phyloP scores from a whole-genome alignment of 208 protist species.

The Crithidia thermophila region DNA sequence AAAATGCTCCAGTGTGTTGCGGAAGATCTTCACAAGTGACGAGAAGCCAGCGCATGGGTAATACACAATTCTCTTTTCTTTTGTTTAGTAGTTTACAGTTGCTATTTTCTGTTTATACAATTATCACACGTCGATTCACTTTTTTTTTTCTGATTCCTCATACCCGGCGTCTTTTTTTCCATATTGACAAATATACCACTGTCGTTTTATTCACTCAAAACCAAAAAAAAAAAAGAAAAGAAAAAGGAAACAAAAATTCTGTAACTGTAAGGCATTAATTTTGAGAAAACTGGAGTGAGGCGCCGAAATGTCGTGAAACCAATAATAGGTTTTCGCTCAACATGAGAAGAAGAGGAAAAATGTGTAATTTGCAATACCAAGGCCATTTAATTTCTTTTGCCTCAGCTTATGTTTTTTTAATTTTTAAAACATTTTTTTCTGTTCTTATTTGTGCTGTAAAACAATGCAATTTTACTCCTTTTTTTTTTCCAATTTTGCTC shows the following conservation, averaged over 20 bases:
- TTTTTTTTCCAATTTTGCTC: not conserved
- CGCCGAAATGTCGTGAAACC: no score
- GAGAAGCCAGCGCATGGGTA: slow-evolving; percentile 6
- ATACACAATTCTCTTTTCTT: slow-evolving; percentile 2
- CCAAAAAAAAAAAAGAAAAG: not conserved
- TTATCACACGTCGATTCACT: no score
- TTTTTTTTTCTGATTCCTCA: slow-evolving; percentile 1
- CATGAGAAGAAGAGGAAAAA: no score
- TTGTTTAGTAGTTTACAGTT: not conserved
- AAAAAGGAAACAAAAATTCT: not conserved
- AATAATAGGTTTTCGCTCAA: no score
- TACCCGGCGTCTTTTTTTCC: not conserved
- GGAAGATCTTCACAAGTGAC: slow-evolving; percentile 26
- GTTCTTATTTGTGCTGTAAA: no score
- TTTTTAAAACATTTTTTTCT: no score
- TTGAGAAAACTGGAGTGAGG: no score
- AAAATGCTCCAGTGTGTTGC: slow-evolving; percentile 31
- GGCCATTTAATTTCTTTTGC: not conserved
- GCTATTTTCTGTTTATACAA: no score
- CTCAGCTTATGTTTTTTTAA: not conserved
- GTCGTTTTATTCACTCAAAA: not conserved
- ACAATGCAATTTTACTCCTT: no score
- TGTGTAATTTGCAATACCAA: no score
- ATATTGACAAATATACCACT: slow-evolving; percentile 13
- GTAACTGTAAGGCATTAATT: no score